phyloP scores from a whole-genome alignment of 495 filamentous ascomycete species.

The Daldinia decipiens region DNA sequence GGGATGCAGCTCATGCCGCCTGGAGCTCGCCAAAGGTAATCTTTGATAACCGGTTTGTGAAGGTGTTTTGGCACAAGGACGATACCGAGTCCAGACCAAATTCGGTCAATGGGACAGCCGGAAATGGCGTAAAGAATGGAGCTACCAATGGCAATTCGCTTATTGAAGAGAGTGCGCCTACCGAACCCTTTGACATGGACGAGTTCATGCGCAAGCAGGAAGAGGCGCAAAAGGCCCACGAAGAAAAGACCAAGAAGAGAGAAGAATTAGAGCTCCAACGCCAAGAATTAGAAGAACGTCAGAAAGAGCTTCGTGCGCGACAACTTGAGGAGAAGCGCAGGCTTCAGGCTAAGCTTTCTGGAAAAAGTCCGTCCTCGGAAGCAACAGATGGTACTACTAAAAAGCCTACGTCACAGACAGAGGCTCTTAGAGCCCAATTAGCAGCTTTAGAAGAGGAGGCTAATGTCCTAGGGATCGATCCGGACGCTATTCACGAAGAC shows the following conservation, averaged over 20 bases:
- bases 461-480: conserved; percentile 78
- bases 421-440: conserved; percentile 78
- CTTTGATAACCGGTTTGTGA: conserved; percentile 97
- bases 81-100: conserved; percentile 53
- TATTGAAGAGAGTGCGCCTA: conserved; percentile 43
- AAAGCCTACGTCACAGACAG: conserved; percentile 53
- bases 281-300: conserved; percentile 77
- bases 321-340: conserved; percentile 80
- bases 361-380: conserved; percentile 59
- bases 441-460: conserved; percentile 88
- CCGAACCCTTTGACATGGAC: conserved; percentile 75
- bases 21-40: conserved; percentile 93
- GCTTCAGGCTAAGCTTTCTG: conserved; percentile 62
- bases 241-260: conserved; percentile 78
- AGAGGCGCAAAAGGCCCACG: conserved; percentile 80
- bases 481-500: conserved; percentile 55
- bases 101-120: conserved; percentile 36
- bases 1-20: conserved; percentile 78
- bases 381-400: conserved; percentile 22
- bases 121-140: conserved; percentile 39
- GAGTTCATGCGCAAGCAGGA: conserved; percentile 80
- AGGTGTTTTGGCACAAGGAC: conserved; percentile 93
- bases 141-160: conserved; percentile 18
- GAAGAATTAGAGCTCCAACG: conserved; percentile 77
- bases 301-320: conserved; percentile 76